A percentile compares a stretch with the other conserved stretches of the same genome.
phyloP scores from a whole-genome alignment of 2,329 filamentous ascomycete species.

The Trichoderma atrobrunneum region DNA sequence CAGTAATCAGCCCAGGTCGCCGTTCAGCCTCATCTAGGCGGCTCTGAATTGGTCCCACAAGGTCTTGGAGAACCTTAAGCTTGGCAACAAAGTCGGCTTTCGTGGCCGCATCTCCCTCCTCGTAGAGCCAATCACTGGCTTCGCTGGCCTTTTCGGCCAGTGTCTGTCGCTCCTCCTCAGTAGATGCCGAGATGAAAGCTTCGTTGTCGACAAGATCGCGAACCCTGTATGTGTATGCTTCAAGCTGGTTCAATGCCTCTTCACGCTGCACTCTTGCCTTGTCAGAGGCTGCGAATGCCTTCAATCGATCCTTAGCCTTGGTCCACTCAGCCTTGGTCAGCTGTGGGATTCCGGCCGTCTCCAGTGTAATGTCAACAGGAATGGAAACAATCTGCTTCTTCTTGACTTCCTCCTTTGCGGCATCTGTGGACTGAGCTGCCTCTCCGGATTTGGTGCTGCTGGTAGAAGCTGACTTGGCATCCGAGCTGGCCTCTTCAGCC shows the following conservation, averaged over 20 bases:
- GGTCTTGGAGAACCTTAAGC: conserved; percentile 71
- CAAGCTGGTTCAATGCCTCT: conserved; percentile 88
- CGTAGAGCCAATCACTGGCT: conserved; percentile 87
- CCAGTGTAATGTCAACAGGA: conserved; percentile 48
- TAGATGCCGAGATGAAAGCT: conserved; percentile 69
- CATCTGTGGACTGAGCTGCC: conserved; percentile 41
- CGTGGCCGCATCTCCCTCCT: conserved; percentile 72
- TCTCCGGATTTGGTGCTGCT: conserved; percentile 41
- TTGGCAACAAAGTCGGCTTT: conserved; percentile 72
- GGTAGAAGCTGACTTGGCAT: conserved; percentile 28
- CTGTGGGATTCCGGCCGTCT: conserved; percentile 49
- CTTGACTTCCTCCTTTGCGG: conserved; percentile 53
- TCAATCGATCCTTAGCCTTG: conserved; percentile 65
- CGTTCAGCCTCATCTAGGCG: conserved; percentile 69
- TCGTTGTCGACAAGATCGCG: conserved; percentile 79
- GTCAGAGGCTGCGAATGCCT: conserved; percentile 84
- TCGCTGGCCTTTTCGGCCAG: conserved; percentile 67
- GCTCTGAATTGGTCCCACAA: conserved; percentile 74
- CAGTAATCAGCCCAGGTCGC: conserved; percentile 67
- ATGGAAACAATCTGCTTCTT: conserved; percentile 60
- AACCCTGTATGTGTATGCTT: conserved; percentile 85
- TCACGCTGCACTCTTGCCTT: conserved; percentile 72
- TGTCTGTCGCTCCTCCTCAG: conserved; percentile 61
- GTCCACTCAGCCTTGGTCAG: conserved; percentile 49
- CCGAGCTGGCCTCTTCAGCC: conserved; percentile 40